Conservation (phyloP, 192 early-diverging fungal species). For the Coemansia sp. region DNA sequence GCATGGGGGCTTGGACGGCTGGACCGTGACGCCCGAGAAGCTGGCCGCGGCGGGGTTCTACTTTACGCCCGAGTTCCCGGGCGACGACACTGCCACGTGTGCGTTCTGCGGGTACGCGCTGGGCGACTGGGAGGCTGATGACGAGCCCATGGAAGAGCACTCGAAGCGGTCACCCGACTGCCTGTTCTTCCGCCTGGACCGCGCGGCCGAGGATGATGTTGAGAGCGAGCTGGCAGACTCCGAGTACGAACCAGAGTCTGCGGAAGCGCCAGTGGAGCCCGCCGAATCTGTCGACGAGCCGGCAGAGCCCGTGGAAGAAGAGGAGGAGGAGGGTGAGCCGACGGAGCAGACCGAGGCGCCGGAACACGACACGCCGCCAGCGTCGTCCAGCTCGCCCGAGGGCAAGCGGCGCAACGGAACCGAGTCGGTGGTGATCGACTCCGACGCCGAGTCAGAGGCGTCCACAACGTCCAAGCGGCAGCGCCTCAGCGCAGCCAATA, state of each 20-base stretch:
- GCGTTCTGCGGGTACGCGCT: constrained; percentile 46
- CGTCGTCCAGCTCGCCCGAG: constrained; percentile 2
- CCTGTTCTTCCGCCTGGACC: constrained; percentile 38
- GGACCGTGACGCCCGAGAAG: constrained; percentile 43
- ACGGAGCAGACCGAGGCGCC: no score
- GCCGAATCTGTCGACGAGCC: no score
- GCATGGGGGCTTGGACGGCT: constrained; percentile 27
- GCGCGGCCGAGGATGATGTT: neutral
- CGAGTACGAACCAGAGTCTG: no score
- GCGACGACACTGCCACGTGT: constrained; percentile 47
- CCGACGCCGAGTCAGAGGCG: constrained; percentile 6
- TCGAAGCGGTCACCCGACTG: constrained; percentile 34
- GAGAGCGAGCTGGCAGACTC: neutral
- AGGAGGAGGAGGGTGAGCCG: no score
- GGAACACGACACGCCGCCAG: neutral
- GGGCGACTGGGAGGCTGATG: constrained; percentile 50
- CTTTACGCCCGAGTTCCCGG: constrained; percentile 38
- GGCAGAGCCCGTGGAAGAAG: no score
- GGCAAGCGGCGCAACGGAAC: constrained; percentile 1
- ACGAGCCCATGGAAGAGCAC: constrained; percentile 47
- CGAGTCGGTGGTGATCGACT: neutral
- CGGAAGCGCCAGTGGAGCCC: no score
- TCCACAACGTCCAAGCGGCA: constrained; percentile 24
- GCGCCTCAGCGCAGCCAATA: constrained; percentile 13
- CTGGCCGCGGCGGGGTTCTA: constrained; percentile 49